These are phyloP conservation scores for Hirsutella thompsonii DNA, from an alignment of 2,329 filamentous ascomycete species.

Conservation along the genomic window DNA sequence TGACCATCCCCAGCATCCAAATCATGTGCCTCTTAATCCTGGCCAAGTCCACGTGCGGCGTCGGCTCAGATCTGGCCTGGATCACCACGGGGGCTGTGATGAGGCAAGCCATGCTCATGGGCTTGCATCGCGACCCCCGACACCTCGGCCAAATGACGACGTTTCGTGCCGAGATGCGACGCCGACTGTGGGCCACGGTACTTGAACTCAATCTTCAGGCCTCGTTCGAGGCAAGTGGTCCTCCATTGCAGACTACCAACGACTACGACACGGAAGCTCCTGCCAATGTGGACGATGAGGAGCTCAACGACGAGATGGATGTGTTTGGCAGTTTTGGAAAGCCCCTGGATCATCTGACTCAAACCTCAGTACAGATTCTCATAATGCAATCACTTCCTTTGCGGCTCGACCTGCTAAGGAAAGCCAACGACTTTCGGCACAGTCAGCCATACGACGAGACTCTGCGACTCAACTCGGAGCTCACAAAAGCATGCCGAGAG, in stretches of 20 bases:
- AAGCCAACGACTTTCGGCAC: constrained; percentile 32
- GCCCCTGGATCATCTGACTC: constrained; percentile 16
- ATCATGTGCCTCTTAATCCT: constrained; percentile 37
- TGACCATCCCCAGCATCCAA: constrained; percentile 36
- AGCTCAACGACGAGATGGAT: constrained; percentile 27
- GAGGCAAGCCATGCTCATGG: constrained; percentile 44
- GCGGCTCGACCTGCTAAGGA: constrained; percentile 28
- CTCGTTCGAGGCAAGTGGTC: constrained; percentile 36
- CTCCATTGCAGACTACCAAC: constrained; percentile 29
- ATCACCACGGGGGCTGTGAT: constrained; percentile 34
- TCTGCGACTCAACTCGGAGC: constrained; percentile 29
- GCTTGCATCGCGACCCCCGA: constrained; percentile 43
- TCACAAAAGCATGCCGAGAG: constrained; percentile 24
- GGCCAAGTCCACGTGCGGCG: constrained; percentile 31
- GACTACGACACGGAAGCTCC: constrained; percentile 39
- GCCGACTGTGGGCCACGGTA: constrained; percentile 43
- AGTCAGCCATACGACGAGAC: constrained; percentile 32
- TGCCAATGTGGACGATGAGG: constrained; percentile 37
- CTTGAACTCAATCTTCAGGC: constrained; percentile 40
- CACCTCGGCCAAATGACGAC: constrained; percentile 32
- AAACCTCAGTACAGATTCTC: constrained; percentile 36
- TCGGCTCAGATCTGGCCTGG: constrained; percentile 39
- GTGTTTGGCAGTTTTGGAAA: constrained; percentile 5
- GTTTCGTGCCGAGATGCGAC: constrained; percentile 37
- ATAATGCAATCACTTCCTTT: constrained; percentile 28